phyloP scores from a whole-genome alignment of 805 yeast species.

The Candida palmyrensis region DNA sequence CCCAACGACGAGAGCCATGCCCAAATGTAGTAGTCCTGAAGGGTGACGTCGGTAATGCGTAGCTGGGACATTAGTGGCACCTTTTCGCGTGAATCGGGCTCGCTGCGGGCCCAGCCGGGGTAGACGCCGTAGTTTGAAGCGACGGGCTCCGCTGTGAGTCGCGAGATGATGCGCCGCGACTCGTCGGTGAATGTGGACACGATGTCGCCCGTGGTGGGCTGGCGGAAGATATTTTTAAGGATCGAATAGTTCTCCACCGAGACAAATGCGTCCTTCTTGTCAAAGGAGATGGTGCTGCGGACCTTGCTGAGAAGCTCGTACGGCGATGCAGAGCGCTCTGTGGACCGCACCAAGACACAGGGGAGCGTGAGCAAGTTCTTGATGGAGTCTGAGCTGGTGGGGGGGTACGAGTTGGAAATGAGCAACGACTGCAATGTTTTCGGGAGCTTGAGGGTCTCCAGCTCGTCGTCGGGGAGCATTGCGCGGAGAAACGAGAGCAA shows the following conservation, averaged over 20 bases:
- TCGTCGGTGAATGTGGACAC: conserved; percentile 67
- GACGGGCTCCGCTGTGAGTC: conserved; percentile 32
- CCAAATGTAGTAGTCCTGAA: conserved; percentile 89
- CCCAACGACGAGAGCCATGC: conserved; percentile 81
- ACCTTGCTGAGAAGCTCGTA: conserved; percentile 53
- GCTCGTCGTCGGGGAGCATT: conserved; percentile 65
- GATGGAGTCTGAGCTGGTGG: conserved; percentile 33
- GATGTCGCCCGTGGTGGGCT: conserved; percentile 47
- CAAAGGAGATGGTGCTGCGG: conserved; percentile 55
- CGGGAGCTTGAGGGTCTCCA: conserved; percentile 56
- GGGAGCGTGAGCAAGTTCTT: conserved; percentile 51
- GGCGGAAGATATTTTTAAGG: conserved; percentile 64
- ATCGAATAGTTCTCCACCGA: conserved; percentile 76
- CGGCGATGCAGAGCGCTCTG: conserved; percentile 43
- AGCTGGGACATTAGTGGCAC: conserved; percentile 37
- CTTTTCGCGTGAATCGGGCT: conserved; percentile 9
- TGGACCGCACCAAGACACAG: conserved; percentile 53
- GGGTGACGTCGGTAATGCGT: conserved; percentile 53
- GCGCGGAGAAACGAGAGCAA: conserved; percentile 72
- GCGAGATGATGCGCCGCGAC: conserved; percentile 53
- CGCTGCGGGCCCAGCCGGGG: conserved; percentile 32
- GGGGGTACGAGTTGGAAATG: conserved; percentile 72
- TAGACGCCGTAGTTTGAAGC: conserved; percentile 31
- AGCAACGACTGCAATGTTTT: conserved; percentile 59
- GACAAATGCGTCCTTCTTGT: conserved; percentile 62